Evolutionary conservation across 2,329 filamentous ascomycete species (phyloP), one percentile per base, ranked within the genome.

Genomic region (Harringtonia lauricola): DNA sequence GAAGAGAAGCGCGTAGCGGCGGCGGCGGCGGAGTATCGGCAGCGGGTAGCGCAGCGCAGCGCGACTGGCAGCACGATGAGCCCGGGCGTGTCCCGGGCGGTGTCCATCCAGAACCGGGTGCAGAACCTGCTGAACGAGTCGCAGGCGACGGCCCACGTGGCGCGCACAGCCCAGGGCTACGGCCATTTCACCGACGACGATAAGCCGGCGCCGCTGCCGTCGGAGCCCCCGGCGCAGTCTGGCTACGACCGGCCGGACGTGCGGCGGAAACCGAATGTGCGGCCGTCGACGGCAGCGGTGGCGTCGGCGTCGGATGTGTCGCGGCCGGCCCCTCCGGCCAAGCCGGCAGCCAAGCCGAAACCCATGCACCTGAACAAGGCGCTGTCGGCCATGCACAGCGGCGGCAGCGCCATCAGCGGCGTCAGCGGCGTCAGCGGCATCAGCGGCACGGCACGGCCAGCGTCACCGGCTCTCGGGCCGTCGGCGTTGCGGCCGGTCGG

Each of bases 21-120:
- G 18, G 92, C 89, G 0, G 88, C 87, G 17, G 88, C 86, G 2
- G 89, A 94, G 61, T 95, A 96, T 60, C 79, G 84, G 29, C 79
- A 80, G 53, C 79, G 83, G 19, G 66, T 95, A 33, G 77, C 83
- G 1, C 73, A 78, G 41, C 70, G 76, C 42, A 75, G 72, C n/a
- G 63, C 65, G 31, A n/a, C n/a, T n/a, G n/a, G n/a, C n/a, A n/a
- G n/a, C n/a, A 76, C 70, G 60, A 73, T 64, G 55, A 72, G 72
- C 56, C 76, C 70, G n/a, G 69, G 72, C 39, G 63, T 75, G 3
- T 76, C 77, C 14, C 71, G 81, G 35, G 87, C 88, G 17, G 76
- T 80, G n/a, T 85, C 82, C 22, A 98, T 98, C 54, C 88, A 96
- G 59, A 88, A 86, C 57, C 82, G 90, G 50, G 86, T 98, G 43